Evolutionary conservation across 345 rosid species (phyloP).

Genomic region (Eucalyptus marginata): DNA sequence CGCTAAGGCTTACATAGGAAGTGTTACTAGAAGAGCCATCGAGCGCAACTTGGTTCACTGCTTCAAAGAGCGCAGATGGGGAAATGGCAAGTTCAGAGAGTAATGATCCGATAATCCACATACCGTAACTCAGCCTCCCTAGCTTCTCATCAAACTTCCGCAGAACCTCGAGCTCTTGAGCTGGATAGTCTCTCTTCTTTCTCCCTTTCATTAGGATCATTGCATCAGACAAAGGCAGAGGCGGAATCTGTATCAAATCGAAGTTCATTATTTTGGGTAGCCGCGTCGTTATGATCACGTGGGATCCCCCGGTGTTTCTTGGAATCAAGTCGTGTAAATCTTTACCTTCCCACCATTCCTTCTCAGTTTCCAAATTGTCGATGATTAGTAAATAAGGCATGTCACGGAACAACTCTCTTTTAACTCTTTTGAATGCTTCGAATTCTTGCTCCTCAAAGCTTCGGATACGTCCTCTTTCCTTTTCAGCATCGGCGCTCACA

Average conservation of each 20-base stretch:
- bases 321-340: slow-evolving; percentile 84
- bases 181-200: slow-evolving; percentile 51
- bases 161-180: slow-evolving; percentile 53
- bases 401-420: slow-evolving; percentile 71
- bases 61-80: slow-evolving; percentile 70
- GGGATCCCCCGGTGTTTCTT: slow-evolving; percentile 72
- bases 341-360: slow-evolving; percentile 97
- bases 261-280: slow-evolving; percentile 71
- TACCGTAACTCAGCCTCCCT: slow-evolving; percentile 67
- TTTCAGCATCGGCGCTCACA: slow-evolving; percentile 82
- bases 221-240: slow-evolving; percentile 53
- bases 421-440: slow-evolving; percentile 83
- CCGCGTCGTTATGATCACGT: slow-evolving; percentile 76
- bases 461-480: slow-evolving; percentile 65
- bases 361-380: slow-evolving; percentile 87
- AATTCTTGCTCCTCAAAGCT: slow-evolving; percentile 84
- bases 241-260: slow-evolving; percentile 45
- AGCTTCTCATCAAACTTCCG: slow-evolving; percentile 57
- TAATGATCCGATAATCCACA: slow-evolving; percentile 63
- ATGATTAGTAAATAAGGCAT: slow-evolving; percentile 80
- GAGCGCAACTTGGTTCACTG: slow-evolving; percentile 47
- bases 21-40: slow-evolving; percentile 34
- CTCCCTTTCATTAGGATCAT: slow-evolving; percentile 59
- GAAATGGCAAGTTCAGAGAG: slow-evolving; percentile 61
- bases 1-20: slow-evolving; percentile 16